Conservation (phyloP, 257 asterid species). For the Striga asiatica region DNA sequence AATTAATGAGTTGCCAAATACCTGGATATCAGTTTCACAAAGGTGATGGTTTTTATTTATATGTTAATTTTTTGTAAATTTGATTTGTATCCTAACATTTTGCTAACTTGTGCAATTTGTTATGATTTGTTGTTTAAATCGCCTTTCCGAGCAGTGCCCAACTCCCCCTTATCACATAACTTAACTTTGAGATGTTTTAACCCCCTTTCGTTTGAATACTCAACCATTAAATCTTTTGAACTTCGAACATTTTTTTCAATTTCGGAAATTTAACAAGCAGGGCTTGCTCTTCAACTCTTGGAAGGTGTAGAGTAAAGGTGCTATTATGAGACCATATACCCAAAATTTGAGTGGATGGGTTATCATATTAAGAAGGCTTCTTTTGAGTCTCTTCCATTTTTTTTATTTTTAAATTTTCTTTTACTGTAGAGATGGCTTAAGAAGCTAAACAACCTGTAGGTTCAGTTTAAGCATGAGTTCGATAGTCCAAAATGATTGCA, state of each 20-base stretch:
- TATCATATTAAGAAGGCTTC: neutral
- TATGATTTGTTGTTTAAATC: neutral
- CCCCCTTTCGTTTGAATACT: neutral
- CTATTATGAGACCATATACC: neutral
- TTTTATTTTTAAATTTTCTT: neutral
- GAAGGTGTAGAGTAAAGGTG: slow-evolving; percentile 5
- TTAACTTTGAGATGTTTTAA: neutral
- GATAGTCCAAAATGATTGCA: neutral
- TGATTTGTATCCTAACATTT: neutral
- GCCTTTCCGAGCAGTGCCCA: neutral
- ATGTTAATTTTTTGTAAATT: neutral
- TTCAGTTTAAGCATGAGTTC: slow-evolving; percentile 3
- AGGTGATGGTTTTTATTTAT: neutral
- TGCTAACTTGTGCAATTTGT: neutral
- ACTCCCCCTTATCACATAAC: neutral
- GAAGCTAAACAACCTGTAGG: neutral
- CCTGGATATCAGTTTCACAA: neutral
- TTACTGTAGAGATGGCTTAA: neutral
- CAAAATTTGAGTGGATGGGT: neutral
- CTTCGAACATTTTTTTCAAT: neutral
- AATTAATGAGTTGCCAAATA: neutral
- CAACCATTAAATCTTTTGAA: neutral
- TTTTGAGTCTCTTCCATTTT: neutral
- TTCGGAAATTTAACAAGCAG: neutral
- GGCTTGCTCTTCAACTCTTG: neutral